Evolutionary conservation across 2,329 filamentous ascomycete species (phyloP).

Genomic region (Plectosphaerella cucumerina): DNA sequence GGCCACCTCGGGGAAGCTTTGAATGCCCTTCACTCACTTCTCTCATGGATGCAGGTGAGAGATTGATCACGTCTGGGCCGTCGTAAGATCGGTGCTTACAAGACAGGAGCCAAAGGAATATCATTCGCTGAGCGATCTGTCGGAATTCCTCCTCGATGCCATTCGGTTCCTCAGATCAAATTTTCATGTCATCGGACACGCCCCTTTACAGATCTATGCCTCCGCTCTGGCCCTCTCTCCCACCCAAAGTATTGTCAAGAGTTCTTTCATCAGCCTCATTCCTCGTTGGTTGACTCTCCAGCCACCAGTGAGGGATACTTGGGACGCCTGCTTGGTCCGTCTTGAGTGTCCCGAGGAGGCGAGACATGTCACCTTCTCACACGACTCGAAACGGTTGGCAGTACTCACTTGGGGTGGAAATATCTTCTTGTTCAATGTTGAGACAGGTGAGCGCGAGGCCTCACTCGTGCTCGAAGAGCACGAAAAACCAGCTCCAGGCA

Average conservation of each 20-base stretch:
- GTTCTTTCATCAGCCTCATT: constrained; percentile 8
- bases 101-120: neutral
- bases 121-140: neutral
- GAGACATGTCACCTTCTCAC: no score
- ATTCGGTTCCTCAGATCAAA: constrained; percentile 11
- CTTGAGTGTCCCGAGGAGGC: neutral
- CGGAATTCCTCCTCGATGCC: constrained; percentile 12
- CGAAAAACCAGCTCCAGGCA: no score
- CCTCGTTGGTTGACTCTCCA: constrained; percentile 11
- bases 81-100: neutral
- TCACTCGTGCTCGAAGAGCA: no score
- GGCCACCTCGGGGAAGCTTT: constrained; percentile 13
- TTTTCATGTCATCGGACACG: constrained; percentile 3
- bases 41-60: neutral
- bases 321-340: neutral
- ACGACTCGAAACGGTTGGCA: neutral
- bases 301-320: constrained; percentile 1
- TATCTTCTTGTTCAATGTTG: neutral
- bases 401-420: neutral
- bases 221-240: constrained; percentile 20
- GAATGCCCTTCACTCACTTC: constrained; percentile 4
- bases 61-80: neutral
- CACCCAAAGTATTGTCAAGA: constrained; percentile 11
- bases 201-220: constrained; percentile 21
- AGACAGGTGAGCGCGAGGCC: neutral